Conservation (phyloP, 2,329 filamentous ascomycete species). For the Xylaria sp. region DNA sequence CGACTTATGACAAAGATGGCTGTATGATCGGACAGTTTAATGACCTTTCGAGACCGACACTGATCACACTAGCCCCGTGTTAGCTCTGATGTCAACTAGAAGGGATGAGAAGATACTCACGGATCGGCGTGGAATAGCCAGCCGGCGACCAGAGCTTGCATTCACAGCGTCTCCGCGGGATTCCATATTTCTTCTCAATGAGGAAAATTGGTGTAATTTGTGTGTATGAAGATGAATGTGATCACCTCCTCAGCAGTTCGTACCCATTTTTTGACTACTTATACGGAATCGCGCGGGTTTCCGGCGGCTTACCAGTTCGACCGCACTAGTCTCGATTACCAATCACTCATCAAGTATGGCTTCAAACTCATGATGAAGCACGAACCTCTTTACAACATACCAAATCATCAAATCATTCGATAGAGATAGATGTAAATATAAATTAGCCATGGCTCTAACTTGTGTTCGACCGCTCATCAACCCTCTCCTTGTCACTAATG, state of each 20-base stretch:
- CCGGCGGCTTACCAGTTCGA: slow-evolving; percentile 25
- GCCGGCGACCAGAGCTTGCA: slow-evolving; percentile 28
- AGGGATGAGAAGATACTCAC: slow-evolving; percentile 34
- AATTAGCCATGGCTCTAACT: background rate
- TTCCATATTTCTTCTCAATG: slow-evolving; percentile 20
- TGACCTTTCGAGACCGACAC: slow-evolving; percentile 48
- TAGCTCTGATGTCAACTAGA: slow-evolving; percentile 17
- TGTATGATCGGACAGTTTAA: slow-evolving; percentile 27
- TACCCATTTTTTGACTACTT: slow-evolving; percentile 3
- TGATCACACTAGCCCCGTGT: slow-evolving; percentile 48
- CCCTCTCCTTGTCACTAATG: background rate
- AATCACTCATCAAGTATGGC: slow-evolving; percentile 8
- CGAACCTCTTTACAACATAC: background rate
- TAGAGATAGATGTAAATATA: background rate
- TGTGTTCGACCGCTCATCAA: background rate
- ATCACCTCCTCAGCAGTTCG: background rate
- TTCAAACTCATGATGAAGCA: background rate
- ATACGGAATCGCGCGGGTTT: slow-evolving; percentile 42
- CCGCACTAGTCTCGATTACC: slow-evolving; percentile 14
- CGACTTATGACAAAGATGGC: slow-evolving; percentile 1
- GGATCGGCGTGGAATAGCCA: slow-evolving; percentile 44
- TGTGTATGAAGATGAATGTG: background rate
- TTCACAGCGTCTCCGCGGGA: slow-evolving; percentile 34
- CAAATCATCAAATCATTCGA: background rate
- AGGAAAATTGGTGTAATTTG: background rate